Evolutionary conservation across 2,329 filamentous ascomycete genomes (phyloP), one percentile per base, ranked within the genome.

Genomic region (Botrytis tulipae): DNA sequence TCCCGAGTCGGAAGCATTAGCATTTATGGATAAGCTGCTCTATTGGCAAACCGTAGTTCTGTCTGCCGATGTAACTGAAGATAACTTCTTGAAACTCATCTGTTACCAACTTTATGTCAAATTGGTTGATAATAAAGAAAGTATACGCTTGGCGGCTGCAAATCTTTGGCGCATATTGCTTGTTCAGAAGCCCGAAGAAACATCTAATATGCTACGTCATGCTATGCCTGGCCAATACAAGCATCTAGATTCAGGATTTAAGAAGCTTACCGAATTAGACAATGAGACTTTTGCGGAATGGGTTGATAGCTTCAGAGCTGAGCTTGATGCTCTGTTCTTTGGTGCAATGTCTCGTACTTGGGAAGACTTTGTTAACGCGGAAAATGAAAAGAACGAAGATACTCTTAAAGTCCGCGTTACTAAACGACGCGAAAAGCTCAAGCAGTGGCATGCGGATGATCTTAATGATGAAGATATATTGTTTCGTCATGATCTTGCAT

Each of bases 41-140:
- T 98, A 98, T 82, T 99, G 96, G 96, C 96, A 98, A 81, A 94
- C 93, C 32, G 93, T 97, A 29, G 90, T 99, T 25, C 85, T 99
- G 25, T 91, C 91, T 3, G 90, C 91, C 6, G 89, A 96, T 25
- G 92, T 93, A 4, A 86, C 88, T 10, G 94, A 97, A 62, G 89
- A 93, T n/a, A 91, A 93, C 16, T 93, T 93, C 79, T 88, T 98
- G 79, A 92, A 92, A 76, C 86, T 98, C 48, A 89, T 98, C 60
- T 98, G 94, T 86, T 98, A 97, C 79, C 90, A 98, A 75, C 89
- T 99, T 4, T 99, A 98, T 81, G 91, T 91, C 12, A 97, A 97
- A 81, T 86, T 98, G 51, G 90, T 96, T 12, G 94, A 94, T 71
- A 84, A 87, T 0, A 87, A 91, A 70, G 84, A 87, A 44, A 83